Evolutionary conservation across 768 basidiomycete species (phyloP).

Genomic region (Tricholomella constricta): DNA sequence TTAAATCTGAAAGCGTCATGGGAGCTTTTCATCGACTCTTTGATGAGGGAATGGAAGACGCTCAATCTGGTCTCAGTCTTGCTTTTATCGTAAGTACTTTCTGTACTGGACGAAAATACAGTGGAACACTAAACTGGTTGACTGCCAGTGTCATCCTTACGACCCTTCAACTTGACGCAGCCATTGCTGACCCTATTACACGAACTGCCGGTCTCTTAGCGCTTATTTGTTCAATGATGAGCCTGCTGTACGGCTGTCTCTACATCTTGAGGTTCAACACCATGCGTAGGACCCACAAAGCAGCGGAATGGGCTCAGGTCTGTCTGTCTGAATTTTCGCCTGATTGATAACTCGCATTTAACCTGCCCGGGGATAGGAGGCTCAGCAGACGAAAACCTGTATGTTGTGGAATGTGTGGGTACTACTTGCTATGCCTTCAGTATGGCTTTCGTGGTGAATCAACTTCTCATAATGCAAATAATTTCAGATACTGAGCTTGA

Average conservation of each 20-base stretch:
- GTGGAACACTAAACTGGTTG: not conserved
- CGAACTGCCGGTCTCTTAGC: conserved; percentile 64
- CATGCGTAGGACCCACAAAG: conserved; percentile 72
- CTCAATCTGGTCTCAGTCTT: conserved; percentile 72
- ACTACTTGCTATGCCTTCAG: conserved; percentile 56
- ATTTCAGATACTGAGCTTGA: too few species aligned
- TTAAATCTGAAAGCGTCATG: conserved; percentile 43
- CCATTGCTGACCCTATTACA: conserved; percentile 58
- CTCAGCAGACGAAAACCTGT: conserved; percentile 33
- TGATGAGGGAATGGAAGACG: conserved; percentile 75
- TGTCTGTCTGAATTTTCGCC: conserved; percentile 42
- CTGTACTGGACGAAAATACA: not conserved
- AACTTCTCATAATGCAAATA: not conserved
- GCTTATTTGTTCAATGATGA: conserved; percentile 69
- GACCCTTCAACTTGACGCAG: conserved; percentile 58
- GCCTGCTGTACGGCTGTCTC: conserved; percentile 70
- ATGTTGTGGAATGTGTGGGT: conserved; percentile 67
- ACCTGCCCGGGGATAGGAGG: conserved; percentile 55
- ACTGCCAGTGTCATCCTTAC: conserved; percentile 61
- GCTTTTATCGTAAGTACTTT: conserved; percentile 39
- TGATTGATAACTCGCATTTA: not conserved
- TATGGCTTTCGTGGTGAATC: conserved; percentile 60
- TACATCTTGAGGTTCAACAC: conserved; percentile 74
- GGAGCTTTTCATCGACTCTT: conserved; percentile 71
- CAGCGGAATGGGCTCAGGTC: conserved; percentile 73